Percentiles rank a stretch among this genome's conserved stretches.
phyloP scores from a whole-genome alignment of 768 basidiomycete genomes.

The Exsudoporus frostii region DNA sequence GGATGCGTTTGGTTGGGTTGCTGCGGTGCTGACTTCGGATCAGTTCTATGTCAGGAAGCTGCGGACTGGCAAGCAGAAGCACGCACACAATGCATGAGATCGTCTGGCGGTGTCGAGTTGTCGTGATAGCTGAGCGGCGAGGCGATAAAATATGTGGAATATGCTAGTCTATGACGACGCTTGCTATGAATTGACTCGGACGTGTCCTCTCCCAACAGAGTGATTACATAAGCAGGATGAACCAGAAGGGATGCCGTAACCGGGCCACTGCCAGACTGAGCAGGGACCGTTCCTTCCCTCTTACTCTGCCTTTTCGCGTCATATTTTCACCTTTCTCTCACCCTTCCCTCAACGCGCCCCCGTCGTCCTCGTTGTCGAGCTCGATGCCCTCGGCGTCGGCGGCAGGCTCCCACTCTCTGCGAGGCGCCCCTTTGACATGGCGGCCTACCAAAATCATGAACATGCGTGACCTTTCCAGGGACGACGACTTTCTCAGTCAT shows the following conservation, averaged over 20 bases:
- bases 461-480: slow-evolving; percentile 84
- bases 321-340: slow-evolving; percentile 18
- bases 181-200: too few relatives aligned
- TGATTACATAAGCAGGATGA: slow-evolving; percentile 24
- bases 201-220: too few relatives aligned
- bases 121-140: neutral
- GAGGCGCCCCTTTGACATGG: slow-evolving; percentile 48
- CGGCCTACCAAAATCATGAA: slow-evolving; percentile 87
- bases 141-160: neutral
- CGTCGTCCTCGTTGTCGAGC: slow-evolving; percentile 25
- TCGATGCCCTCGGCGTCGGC: slow-evolving; percentile 34
- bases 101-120: neutral
- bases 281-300: slow-evolving; percentile 23
- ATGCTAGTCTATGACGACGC: neutral
- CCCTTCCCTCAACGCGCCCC: slow-evolving; percentile 14
- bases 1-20: neutral
- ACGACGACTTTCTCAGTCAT: slow-evolving; percentile 90
- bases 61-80: slow-evolving; percentile 93
- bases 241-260: slow-evolving; percentile 28
- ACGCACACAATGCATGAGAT: slow-evolving; percentile 54
- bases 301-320: slow-evolving; percentile 33
- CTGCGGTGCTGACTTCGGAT: slow-evolving; percentile 23
- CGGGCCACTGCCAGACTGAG: slow-evolving; percentile 23
- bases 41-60: slow-evolving; percentile 96
- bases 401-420: slow-evolving; percentile 22